These are phyloP conservation scores for Phylloporus arenicola DNA, from an alignment of 768 basidiomycete species.

Conservation along the genomic window DNA sequence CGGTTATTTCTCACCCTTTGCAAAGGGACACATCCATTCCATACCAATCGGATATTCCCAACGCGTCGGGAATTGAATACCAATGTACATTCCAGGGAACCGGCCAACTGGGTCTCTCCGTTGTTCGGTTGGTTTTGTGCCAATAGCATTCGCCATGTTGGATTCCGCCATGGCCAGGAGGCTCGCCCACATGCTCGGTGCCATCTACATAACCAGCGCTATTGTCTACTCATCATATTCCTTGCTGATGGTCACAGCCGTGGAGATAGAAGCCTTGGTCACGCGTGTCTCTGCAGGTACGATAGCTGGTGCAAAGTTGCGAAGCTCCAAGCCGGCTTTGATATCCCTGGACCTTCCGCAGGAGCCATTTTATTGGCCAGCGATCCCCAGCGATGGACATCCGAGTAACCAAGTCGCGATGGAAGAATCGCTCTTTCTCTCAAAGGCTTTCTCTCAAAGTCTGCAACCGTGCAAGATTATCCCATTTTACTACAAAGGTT, in stretches of 20 bases:
- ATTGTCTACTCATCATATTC: conserved; percentile 30
- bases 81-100: conserved; percentile 8
- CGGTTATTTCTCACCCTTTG: neutral
- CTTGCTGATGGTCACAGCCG: conserved; percentile 12
- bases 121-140: neutral
- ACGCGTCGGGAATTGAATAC: conserved; percentile 6
- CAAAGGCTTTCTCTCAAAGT: conserved; percentile 63
- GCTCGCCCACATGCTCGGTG: conserved; percentile 11
- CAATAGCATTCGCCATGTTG: conserved; percentile 1
- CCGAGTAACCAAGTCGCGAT: conserved; percentile 24
- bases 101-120: neutral
- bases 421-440: conserved; percentile 51
- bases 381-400: neutral
- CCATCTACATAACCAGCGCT: conserved; percentile 24
- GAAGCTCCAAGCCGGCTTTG: neutral
- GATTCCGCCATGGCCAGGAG: conserved; percentile 8
- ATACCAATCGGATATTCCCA: neutral
- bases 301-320: neutral
- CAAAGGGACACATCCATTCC: neutral
- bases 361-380: conserved; percentile 21
- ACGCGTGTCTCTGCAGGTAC: neutral
- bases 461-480: conserved; percentile 72
- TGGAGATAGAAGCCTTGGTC: conserved; percentile 8
- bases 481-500: conserved; percentile 77
- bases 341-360: conserved; percentile 6